Percentiles rank a stretch among this genome's conserved stretches.
Conservation (phyloP, 139 green algal species). For the Chlorella vulgaris region DNA sequence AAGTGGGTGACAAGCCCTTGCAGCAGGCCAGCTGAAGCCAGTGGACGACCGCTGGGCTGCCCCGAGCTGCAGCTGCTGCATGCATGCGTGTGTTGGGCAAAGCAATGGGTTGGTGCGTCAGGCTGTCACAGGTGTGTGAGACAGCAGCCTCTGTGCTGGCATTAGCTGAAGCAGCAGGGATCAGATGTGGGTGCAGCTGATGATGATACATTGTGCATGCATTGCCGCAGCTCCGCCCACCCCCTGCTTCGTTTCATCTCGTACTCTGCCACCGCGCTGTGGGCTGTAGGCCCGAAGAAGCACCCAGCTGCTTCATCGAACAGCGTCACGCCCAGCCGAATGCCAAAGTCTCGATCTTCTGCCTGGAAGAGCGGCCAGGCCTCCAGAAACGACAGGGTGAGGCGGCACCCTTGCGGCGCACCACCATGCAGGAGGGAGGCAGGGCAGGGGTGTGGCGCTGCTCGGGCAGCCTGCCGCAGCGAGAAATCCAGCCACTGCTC, state of each 20-base stretch:
- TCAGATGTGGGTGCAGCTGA: too few species aligned
- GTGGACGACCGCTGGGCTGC: too few species aligned
- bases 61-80: too few species aligned
- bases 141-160: neutral
- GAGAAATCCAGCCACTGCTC: constrained; percentile 24
- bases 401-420: neutral
- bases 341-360: constrained; percentile 56
- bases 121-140: too few species aligned
- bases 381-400: constrained; percentile 49
- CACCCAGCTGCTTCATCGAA: constrained; percentile 61
- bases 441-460: constrained; percentile 6
- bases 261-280: constrained; percentile 9
- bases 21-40: too few species aligned
- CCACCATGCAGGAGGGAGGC: neutral
- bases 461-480: neutral
- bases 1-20: neutral
- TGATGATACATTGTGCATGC: too few species aligned
- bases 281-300: constrained; percentile 71
- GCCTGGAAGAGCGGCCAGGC: constrained; percentile 56
- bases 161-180: neutral
- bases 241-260: constrained; percentile 21
- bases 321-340: constrained; percentile 65
- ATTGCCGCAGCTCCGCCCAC: constrained; percentile 9
- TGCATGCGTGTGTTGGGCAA: too few species aligned
- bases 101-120: too few species aligned